phyloP scores from a whole-genome alignment of 2,329 filamentous ascomycete species.

The Coleophoma eucalyptorum region DNA sequence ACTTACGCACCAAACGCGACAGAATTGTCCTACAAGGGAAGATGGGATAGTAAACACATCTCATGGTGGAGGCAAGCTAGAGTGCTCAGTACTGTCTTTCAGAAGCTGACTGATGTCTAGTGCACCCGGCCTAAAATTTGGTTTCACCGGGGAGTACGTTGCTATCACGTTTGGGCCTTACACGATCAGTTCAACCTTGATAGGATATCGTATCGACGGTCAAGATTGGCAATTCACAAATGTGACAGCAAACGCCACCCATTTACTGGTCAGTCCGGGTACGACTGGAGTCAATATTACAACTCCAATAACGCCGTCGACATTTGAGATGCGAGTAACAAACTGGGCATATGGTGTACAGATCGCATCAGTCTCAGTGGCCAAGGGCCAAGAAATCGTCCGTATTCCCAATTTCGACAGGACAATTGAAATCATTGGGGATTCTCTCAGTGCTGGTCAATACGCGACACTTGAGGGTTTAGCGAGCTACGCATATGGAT shows the following conservation, averaged over 20 bases:
- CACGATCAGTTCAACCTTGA: slow-evolving; percentile 35
- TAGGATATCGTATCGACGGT: slow-evolving; percentile 54
- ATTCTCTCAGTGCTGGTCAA: slow-evolving; percentile 50
- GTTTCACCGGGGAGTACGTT: slow-evolving; percentile 18
- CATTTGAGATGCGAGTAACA: slow-evolving; percentile 55
- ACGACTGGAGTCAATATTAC: slow-evolving; percentile 41
- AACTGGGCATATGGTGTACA: slow-evolving; percentile 60
- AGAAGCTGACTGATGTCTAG: slow-evolving; percentile 23
- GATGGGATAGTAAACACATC: slow-evolving; percentile 57
- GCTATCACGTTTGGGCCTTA: slow-evolving; percentile 18
- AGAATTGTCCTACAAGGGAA: slow-evolving; percentile 57
- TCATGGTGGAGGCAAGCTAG: slow-evolving; percentile 54
- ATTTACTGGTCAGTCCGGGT: slow-evolving; percentile 46
- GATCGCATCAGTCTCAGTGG: slow-evolving; percentile 47
- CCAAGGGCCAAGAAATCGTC: slow-evolving; percentile 38
- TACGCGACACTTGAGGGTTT: slow-evolving; percentile 56
- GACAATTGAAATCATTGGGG: slow-evolving; percentile 39
- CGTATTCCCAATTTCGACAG: slow-evolving; percentile 33
- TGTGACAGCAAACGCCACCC: slow-evolving; percentile 50
- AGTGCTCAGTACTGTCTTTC: neutral
- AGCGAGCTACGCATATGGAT: slow-evolving; percentile 50
- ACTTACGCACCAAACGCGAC: slow-evolving; percentile 46
- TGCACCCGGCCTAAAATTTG: slow-evolving; percentile 25
- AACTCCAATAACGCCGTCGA: slow-evolving; percentile 37
- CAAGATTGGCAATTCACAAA: slow-evolving; percentile 60